These are phyloP conservation scores for Zygosaccharomyces sapae DNA, from an alignment of 1,139 yeast genomes.

Conservation along the genomic window DNA sequence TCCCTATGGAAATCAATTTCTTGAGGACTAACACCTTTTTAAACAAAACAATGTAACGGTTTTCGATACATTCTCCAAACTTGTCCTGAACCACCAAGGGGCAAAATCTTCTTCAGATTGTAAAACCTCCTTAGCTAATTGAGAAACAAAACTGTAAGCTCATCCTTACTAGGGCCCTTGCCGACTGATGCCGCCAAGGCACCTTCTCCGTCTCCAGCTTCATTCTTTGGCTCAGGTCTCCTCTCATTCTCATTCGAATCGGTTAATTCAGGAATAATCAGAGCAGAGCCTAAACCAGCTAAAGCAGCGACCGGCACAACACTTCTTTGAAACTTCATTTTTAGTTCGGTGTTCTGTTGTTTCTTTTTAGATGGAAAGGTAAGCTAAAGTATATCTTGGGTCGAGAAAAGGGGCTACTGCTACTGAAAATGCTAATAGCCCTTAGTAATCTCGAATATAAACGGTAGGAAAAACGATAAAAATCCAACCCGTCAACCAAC, in stretches of 20 bases:
- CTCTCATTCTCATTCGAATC: constrained; percentile 2
- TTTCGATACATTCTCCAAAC: constrained; percentile 64
- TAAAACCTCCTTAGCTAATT: background rate
- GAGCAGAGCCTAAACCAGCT: constrained; percentile 21
- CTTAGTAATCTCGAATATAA: too few species aligned
- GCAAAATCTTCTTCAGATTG: constrained; percentile 38
- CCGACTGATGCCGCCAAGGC: background rate
- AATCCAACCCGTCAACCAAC: background rate
- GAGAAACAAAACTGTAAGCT: background rate
- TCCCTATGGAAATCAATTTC: constrained; percentile 59
- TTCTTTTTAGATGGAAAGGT: too few species aligned
- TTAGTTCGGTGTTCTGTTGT: background rate
- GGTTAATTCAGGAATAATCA: constrained; percentile 22
- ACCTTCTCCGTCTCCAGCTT: background rate
- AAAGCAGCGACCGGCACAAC: constrained; percentile 22
- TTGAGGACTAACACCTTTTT: constrained; percentile 53
- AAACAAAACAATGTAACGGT: constrained; percentile 75
- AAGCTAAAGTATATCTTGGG: too few species aligned
- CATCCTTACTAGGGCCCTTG: background rate
- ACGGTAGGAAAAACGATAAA: too few species aligned
- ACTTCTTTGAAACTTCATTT: constrained; percentile 21
- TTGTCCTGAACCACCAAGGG: constrained; percentile 43
- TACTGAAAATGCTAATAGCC: too few species aligned
- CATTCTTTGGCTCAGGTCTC: constrained; percentile 1
- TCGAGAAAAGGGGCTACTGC: too few species aligned